Evolutionary conservation across 345 rosid species (phyloP), one percentile per base, ranked within the genome.

Genomic region (Bruguiera gymnorhiza): DNA sequence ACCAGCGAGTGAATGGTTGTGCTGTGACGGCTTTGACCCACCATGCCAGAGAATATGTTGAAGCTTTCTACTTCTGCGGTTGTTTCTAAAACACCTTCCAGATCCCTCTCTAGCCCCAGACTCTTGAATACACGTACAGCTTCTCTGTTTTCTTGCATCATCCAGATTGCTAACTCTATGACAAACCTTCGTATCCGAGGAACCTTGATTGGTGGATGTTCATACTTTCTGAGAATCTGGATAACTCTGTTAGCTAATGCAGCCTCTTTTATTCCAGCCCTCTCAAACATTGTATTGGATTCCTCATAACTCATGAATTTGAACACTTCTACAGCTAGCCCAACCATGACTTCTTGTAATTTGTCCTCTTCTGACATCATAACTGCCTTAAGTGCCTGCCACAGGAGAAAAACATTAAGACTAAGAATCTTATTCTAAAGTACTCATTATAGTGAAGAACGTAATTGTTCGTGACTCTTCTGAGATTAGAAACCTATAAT

Each of bases 311-410:
- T 77, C 94, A 88, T 79, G 78, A 80, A 82, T 62, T 71, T 89
- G 81, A 91, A 88, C 60, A 84, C 81, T 63, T 84, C 89, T 43
- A 73, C 83, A 18, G 84, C 93, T 74, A 83, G 79, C 64, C 92
- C 94, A 65, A 86, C 66, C 96, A 95, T 91, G 67, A 91, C 97
- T 85, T 95, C 99, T 60, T 92, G 99, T 69, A 85, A 60, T 70
- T 95, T 95, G 79, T 76, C 74, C 64, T 88, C 89, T 66, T 77
- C 87, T 43, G 86, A 43, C 18, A 13, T 83, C 79, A 85, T 75
- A 1, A 88, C 81, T 52, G 85, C 87, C 83, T 77, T 82, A 18
- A 95, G 86, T 27, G 87, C 95, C 99, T 94, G 86, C 65, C 65
- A 64, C 57, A 59, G 43, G 53, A 32, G 21, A 9, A 53, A 65